Evolutionary conservation across 2,329 filamentous ascomycete species (phyloP).

Genomic region (Zelopaecilomyces penicillatus): DNA sequence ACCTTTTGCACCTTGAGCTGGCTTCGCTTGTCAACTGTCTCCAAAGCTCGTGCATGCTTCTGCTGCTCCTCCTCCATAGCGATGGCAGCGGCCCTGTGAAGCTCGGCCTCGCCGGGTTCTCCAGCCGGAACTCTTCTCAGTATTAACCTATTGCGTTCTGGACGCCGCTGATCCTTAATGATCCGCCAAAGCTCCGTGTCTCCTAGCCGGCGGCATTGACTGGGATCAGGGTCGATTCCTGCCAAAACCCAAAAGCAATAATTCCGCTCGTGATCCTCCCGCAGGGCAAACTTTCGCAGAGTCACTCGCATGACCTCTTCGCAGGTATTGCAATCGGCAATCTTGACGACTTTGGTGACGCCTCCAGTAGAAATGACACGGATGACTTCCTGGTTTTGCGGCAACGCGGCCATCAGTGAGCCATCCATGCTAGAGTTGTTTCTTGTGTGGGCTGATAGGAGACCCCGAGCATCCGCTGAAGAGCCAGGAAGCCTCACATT

Average conservation of each 20-base stretch:
- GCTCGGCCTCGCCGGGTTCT: constrained; percentile 78
- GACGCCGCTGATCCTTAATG: constrained; percentile 75
- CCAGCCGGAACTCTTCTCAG: constrained; percentile 86
- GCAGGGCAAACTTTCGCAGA: constrained; percentile 76
- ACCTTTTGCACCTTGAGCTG: constrained; percentile 84
- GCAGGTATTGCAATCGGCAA: constrained; percentile 81
- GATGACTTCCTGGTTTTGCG: constrained; percentile 80
- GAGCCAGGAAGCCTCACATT: constrained; percentile 44
- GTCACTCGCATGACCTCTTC: constrained; percentile 91
- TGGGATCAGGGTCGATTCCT: constrained; percentile 73
- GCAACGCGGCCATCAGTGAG: constrained; percentile 76
- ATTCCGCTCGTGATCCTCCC: constrained; percentile 85
- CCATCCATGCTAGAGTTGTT: constrained; percentile 80
- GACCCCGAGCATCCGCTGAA: constrained; percentile 54
- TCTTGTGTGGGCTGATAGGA: constrained; percentile 62
- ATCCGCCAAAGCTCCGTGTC: constrained; percentile 87
- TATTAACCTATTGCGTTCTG: constrained; percentile 85
- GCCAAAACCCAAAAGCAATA: constrained; percentile 95
- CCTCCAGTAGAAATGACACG: constrained; percentile 88
- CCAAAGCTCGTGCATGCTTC: constrained; percentile 55
- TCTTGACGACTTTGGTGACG: constrained; percentile 87
- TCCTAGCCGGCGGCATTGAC: constrained; percentile 70
- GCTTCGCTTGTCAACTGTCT: constrained; percentile 63
- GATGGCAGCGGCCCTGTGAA: constrained; percentile 80
- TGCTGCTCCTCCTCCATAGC: constrained; percentile 80